phyloP scores from a whole-genome alignment of 116 monocot species.

The Trichopus zeylanicus region DNA sequence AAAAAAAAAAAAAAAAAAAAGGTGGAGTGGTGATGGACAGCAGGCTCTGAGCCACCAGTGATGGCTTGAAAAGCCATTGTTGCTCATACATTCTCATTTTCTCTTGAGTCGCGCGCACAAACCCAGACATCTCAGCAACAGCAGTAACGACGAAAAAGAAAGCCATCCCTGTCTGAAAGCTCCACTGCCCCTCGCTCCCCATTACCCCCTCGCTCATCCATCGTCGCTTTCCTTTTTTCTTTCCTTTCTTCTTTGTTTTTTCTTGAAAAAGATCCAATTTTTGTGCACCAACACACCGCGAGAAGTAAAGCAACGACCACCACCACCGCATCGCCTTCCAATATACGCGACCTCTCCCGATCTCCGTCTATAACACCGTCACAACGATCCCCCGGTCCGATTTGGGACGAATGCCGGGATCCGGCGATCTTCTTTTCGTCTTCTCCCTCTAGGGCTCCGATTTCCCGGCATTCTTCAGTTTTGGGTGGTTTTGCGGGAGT shows the following conservation, averaged over 20 bases:
- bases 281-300: too few relatives aligned
- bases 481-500: not conserved
- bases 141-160: not conserved
- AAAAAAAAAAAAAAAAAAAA: not conserved
- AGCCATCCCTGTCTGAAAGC: not conserved
- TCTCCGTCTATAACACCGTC: not conserved
- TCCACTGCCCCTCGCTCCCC: not conserved
- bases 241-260: not conserved
- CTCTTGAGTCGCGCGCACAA: too few relatives aligned
- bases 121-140: not conserved
- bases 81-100: too few relatives aligned
- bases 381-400: not conserved
- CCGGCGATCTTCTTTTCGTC: not conserved
- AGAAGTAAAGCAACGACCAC: conserved; percentile 13
- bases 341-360: not conserved
- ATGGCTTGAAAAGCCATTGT: too few relatives aligned
- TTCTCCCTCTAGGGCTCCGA: not conserved
- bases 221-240: too few relatives aligned
- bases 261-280: not conserved
- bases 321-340: not conserved
- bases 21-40: too few relatives aligned
- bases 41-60: too few relatives aligned
- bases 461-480: not conserved
- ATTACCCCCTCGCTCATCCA: too few relatives aligned
- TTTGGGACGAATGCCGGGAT: not conserved